These are phyloP conservation scores for Neofusicoccum cordaticola DNA, from an alignment of 2,329 filamentous ascomycete species.

Conservation along the genomic window DNA sequence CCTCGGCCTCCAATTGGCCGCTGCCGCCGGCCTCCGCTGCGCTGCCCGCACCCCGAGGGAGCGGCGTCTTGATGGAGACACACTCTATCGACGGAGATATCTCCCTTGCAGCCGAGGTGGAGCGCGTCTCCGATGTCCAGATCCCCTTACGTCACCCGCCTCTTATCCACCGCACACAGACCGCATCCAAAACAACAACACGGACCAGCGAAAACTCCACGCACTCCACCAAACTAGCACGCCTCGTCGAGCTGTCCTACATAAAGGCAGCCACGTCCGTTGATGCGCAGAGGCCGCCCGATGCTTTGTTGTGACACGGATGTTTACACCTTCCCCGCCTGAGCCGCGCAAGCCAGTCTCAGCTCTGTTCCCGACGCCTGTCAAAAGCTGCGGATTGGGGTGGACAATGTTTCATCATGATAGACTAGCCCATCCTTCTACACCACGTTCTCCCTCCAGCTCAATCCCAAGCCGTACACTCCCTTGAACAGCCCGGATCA, in stretches of 20 bases:
- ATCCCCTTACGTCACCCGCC: constrained; percentile 7
- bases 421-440: not conserved
- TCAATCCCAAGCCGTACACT: not conserved
- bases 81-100: not conserved
- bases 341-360: not conserved
- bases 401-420: not conserved
- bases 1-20: not conserved
- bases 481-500: not conserved
- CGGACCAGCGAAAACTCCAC: not conserved
- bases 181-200: not conserved
- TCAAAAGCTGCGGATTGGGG: not conserved
- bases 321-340: not conserved
- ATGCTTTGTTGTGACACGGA: not conserved
- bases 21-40: not conserved
- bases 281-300: not conserved
- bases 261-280: not conserved
- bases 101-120: constrained; percentile 10
- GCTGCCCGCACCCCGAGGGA: not conserved
- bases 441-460: not conserved
- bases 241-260: not conserved
- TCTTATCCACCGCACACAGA: not conserved
- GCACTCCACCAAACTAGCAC: not conserved
- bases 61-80: not conserved
- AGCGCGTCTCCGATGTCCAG: not conserved
- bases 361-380: not conserved